phyloP scores from a whole-genome alignment of 2,329 filamentous ascomycete species.

The Incumbomyces lentus region DNA sequence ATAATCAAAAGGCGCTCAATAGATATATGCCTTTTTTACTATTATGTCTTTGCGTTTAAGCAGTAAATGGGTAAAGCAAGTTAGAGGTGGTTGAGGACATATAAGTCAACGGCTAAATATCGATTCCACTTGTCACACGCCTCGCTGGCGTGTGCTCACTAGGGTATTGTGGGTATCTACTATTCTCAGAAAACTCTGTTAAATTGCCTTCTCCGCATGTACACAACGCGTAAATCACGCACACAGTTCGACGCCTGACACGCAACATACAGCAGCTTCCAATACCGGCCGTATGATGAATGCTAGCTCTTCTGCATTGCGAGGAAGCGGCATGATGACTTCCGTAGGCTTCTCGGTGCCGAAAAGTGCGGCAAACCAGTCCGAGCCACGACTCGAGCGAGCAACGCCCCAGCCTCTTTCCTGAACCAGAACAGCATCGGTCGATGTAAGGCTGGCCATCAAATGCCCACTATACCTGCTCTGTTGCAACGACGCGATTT shows the following conservation, averaged over 20 bases:
- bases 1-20: no score
- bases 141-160: no score
- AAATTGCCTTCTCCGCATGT: not conserved
- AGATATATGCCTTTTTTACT: no score
- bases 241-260: not conserved
- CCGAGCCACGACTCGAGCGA: not conserved
- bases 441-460: not conserved
- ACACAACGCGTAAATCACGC: not conserved
- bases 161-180: no score
- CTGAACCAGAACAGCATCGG: constrained; percentile 2
- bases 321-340: not conserved
- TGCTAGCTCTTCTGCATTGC: constrained; percentile 1
- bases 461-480: not conserved
- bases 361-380: not conserved
- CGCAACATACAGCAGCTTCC: not conserved
- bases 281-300: not conserved
- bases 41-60: no score
- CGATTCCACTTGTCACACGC: no score
- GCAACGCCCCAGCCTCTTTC: not conserved
- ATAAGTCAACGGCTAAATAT: no score
- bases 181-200: not conserved
- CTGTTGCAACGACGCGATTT: not conserved
- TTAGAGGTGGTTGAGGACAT: no score
- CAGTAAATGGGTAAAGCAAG: no score
- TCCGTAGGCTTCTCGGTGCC: not conserved